These are phyloP conservation scores for Hericium coralloides DNA, from an alignment of 768 basidiomycete species.

Conservation along the genomic window DNA sequence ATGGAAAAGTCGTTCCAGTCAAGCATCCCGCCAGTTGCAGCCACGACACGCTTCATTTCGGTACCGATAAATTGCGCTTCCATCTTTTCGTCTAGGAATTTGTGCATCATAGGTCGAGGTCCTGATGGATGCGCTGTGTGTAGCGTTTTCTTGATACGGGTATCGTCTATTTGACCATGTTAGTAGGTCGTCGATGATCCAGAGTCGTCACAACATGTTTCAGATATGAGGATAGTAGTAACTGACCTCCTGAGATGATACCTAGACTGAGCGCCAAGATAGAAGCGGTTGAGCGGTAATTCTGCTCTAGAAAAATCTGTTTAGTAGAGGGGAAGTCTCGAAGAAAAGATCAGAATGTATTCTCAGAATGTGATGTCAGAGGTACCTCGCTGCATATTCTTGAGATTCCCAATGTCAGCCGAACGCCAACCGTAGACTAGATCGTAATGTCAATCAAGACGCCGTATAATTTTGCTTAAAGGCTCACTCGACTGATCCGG, in stretches of 20 bases:
- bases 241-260: slow-evolving; percentile 71
- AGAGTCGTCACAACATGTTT: not conserved
- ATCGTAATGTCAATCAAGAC: not conserved
- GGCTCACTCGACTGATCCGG: slow-evolving; percentile 78
- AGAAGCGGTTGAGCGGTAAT: slow-evolving; percentile 76
- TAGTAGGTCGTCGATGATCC: not conserved
- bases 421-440: slow-evolving; percentile 82
- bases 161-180: slow-evolving; percentile 42
- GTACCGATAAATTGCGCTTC: slow-evolving; percentile 67
- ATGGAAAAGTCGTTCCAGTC: slow-evolving; percentile 73
- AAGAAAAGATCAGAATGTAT: not conserved
- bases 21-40: slow-evolving; percentile 62
- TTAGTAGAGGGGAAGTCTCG: slow-evolving; percentile 56
- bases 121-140: slow-evolving; percentile 61
- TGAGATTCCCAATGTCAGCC: slow-evolving; percentile 67
- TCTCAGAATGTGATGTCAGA: no score
- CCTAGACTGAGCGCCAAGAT: slow-evolving; percentile 69
- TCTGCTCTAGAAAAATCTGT: slow-evolving; percentile 75
- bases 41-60: slow-evolving; percentile 73
- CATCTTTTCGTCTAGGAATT: slow-evolving; percentile 42
- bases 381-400: slow-evolving; percentile 58
- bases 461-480: not conserved
- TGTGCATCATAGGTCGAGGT: slow-evolving; percentile 45
- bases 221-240: not conserved
- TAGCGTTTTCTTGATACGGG: slow-evolving; percentile 66